These are phyloP conservation scores for Hysterium pulicare DNA, from an alignment of 2,329 filamentous ascomycete genomes.

Conservation along the genomic window DNA sequence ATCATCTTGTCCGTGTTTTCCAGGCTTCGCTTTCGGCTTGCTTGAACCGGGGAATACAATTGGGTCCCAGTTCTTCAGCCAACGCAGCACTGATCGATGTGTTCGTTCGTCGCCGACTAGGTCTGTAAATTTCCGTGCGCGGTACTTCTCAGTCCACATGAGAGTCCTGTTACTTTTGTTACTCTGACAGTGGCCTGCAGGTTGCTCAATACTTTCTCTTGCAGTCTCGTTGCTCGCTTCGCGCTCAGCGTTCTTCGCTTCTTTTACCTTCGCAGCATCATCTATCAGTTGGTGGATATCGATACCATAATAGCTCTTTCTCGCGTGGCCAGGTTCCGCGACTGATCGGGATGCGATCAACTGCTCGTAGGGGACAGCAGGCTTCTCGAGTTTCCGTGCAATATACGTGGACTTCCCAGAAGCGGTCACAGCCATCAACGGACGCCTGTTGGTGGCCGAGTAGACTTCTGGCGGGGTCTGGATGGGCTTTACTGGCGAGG, in stretches of 20 bases:
- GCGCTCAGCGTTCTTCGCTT: constrained; percentile 27
- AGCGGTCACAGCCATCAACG: constrained; percentile 44
- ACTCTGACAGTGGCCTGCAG: constrained; percentile 10
- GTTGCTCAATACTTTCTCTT: constrained; percentile 39
- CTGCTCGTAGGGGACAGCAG: constrained; percentile 58
- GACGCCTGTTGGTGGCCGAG: constrained; percentile 18
- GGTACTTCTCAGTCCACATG: constrained; percentile 97
- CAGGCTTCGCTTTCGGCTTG: constrained; percentile 52
- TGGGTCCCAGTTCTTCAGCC: constrained; percentile 92
- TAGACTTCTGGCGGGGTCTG: constrained; percentile 10
- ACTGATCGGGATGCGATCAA: constrained; percentile 66
- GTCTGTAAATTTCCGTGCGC: constrained; percentile 86
- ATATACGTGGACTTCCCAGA: constrained; percentile 57
- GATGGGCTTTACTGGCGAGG: constrained; percentile 20
- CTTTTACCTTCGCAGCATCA: constrained; percentile 60
- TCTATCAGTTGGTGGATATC: constrained; percentile 83
- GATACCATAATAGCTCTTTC: constrained; percentile 83
- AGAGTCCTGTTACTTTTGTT: constrained; percentile 46
- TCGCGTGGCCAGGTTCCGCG: constrained; percentile 62
- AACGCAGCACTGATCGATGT: constrained; percentile 82
- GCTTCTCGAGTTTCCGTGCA: constrained; percentile 50
- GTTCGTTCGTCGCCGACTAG: constrained; percentile 92
- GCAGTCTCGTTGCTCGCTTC: constrained; percentile 22
- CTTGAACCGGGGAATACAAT: constrained; percentile 80
- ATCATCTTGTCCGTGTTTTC: constrained; percentile 46